Conservation (phyloP, 2,329 filamentous ascomycete species). For the Aspergillus proliferans region DNA sequence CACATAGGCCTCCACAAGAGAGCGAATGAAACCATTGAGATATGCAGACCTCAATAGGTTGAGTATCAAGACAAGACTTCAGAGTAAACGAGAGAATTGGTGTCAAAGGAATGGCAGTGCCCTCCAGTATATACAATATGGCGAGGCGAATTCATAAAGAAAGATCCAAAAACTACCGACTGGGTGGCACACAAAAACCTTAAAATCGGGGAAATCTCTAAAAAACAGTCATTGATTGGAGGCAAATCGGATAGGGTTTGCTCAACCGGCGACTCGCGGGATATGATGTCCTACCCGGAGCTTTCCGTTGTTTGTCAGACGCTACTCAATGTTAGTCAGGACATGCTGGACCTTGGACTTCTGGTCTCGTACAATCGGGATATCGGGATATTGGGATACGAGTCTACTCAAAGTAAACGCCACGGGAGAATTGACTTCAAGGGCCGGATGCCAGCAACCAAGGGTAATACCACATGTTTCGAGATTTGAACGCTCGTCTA, state of each 20-base stretch:
- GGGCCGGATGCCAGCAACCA: too few species aligned
- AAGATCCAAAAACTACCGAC: not conserved
- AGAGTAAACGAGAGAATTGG: not conserved
- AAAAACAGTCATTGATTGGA: not conserved
- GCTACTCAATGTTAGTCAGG: not conserved
- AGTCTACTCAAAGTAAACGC: too few species aligned
- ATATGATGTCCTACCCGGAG: not conserved
- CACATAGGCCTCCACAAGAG: conserved; percentile 4
- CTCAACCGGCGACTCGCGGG: not conserved
- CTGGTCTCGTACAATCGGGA: not conserved
- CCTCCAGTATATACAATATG: not conserved
- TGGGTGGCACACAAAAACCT: not conserved
- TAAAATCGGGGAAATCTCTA: not conserved
- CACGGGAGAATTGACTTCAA: too few species aligned
- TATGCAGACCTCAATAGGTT: not conserved
- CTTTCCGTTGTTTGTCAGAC: not conserved
- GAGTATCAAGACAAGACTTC: too few species aligned
- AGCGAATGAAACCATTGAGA: conserved; percentile 6
- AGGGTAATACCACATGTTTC: too few species aligned
- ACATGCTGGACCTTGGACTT: too few species aligned
- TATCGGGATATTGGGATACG: too few species aligned
- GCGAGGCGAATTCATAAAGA: not conserved
- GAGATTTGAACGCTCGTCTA: too few species aligned
- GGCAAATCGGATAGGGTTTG: not conserved
- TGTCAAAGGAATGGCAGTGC: not conserved